Evolutionary conservation across 768 basidiomycete species (phyloP), one percentile per base, ranked within the genome.

Genomic region (Amanita pallidorosea): DNA sequence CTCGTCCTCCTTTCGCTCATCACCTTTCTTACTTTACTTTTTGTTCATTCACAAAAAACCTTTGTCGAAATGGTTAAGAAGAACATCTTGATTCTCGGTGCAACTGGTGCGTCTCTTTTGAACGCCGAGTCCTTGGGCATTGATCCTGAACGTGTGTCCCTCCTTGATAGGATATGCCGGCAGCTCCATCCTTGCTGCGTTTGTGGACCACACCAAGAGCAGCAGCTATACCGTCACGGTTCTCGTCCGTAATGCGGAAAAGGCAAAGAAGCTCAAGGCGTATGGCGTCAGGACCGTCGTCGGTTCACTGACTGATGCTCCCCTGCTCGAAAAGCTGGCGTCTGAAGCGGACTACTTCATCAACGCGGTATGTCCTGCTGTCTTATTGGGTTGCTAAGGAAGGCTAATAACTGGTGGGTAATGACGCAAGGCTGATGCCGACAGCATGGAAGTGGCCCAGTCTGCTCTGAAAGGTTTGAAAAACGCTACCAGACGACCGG

Each of bases 391-490:
- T 41, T 7, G 18, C 27, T 22, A 2, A 15, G 5, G n/a, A 18
- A 18, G 7, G n/a, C 17, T 41, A 33, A 27, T 27, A 1, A 5
- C 3, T 13, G 48, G 37, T 4, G 7, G 48, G 23, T 5, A 4
- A 8, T 8, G 17, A 23, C n/a, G 3, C 12, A 43, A 70, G 69
- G 68, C 65, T 1, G 65, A 70, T 53, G 56, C 62, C 3, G 81
- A 85, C 54, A 62, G 80, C 45, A 49, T 74, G 0, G 58, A 60
- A 0, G 74, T 74, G 0, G 68, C 67, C 0, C 56, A 69, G 36
- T 74, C 77, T 1, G 72, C 75, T 8, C 60, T 85, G 50, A 66
- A 61, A 11, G 83, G 84, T 1, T 53, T 79, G 60, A 78, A 74
- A 72, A 67, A 55, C 63, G 69, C n/a, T 61, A 71, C 45, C 64